A percentile compares a stretch with the other conserved stretches of the same genome.
These are phyloP conservation scores for Sporothrix variecibatus DNA, from an alignment of 2,329 filamentous ascomycete species.

Conservation along the genomic window DNA sequence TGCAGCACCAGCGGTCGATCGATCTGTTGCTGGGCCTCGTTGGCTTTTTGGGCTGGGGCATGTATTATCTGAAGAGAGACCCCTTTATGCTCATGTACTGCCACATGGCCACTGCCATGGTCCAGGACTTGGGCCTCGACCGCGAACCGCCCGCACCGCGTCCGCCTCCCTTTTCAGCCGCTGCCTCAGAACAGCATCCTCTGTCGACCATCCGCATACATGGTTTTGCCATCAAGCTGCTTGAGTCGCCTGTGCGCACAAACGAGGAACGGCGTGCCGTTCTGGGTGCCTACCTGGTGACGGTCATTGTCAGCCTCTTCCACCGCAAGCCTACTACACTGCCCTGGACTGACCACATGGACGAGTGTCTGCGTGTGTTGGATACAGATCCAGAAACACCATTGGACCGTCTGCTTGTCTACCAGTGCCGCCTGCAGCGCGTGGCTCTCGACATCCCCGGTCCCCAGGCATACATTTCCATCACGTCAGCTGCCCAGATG, in stretches of 20 bases:
- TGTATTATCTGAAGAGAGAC: conserved; percentile 23
- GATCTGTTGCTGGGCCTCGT: conserved; percentile 54
- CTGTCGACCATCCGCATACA: conserved; percentile 16
- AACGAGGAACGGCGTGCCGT: conserved; percentile 24
- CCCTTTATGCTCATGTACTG: conserved; percentile 28
- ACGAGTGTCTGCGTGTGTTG: conserved; percentile 55
- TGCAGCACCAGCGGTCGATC: conserved; percentile 48
- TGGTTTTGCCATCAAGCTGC: conserved; percentile 22
- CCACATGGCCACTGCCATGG: conserved; percentile 23
- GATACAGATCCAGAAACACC: conserved; percentile 18
- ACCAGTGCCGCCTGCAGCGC: conserved; percentile 27
- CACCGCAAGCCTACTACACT: conserved; percentile 49
- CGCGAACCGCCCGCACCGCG: background rate
- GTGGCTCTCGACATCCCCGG: conserved; percentile 3
- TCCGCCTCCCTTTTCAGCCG: background rate
- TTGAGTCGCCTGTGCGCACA: conserved; percentile 17
- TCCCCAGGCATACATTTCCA: background rate
- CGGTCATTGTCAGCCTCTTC: conserved; percentile 19
- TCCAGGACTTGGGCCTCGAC: conserved; percentile 27
- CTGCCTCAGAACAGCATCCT: background rate
- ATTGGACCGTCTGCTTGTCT: conserved; percentile 22
- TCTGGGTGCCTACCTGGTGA: conserved; percentile 18
- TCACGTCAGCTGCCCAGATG: conserved; percentile 8
- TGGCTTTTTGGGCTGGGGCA: conserved; percentile 35
- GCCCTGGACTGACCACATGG: conserved; percentile 60